Conservation (phyloP, 495 filamentous ascomycete species). For the Aspergillus saccharolyticus region DNA sequence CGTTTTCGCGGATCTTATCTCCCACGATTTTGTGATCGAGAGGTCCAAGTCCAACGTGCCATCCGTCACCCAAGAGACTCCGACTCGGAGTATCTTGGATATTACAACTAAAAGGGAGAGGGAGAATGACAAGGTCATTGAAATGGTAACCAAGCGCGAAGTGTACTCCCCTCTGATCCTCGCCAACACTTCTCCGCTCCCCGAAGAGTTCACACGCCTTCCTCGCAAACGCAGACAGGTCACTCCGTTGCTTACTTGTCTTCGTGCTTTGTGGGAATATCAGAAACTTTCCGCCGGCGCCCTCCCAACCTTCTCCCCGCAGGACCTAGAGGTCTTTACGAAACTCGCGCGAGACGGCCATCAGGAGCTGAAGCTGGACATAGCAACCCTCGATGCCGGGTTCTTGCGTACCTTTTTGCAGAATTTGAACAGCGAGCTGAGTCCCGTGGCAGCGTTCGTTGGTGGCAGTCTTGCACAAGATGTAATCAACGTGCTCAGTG, state of each 20-base stretch:
- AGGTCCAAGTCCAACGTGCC: slow-evolving; percentile 71
- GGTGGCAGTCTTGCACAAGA: slow-evolving; percentile 91
- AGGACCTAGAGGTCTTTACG: slow-evolving; percentile 68
- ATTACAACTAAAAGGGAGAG: slow-evolving; percentile 70
- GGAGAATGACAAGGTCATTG: slow-evolving; percentile 67
- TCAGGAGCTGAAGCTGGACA: slow-evolving; percentile 68
- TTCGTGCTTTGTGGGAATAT: slow-evolving; percentile 82
- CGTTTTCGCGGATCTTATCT: slow-evolving; percentile 86
- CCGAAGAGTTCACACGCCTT: slow-evolving; percentile 60
- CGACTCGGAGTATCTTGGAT: slow-evolving; percentile 69
- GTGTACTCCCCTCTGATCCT: slow-evolving; percentile 76
- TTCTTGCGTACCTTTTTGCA: slow-evolving; percentile 80
- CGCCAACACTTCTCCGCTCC: slow-evolving; percentile 69
- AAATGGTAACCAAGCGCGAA: slow-evolving; percentile 90
- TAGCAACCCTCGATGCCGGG: slow-evolving; percentile 66
- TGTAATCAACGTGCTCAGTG: slow-evolving; percentile 90
- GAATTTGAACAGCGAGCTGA: slow-evolving; percentile 74
- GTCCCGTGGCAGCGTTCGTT: slow-evolving; percentile 82
- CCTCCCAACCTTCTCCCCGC: slow-evolving; percentile 51
- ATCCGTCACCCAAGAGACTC: slow-evolving; percentile 64
- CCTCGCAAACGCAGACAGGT: slow-evolving; percentile 67
- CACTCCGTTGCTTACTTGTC: slow-evolving; percentile 72
- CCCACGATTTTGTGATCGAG: slow-evolving; percentile 82
- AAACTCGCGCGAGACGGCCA: slow-evolving; percentile 69
- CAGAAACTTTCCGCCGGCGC: slow-evolving; percentile 46